Evolutionary conservation across 2,329 filamentous ascomycete genomes (phyloP).

Genomic region (Aspergillus persii): DNA sequence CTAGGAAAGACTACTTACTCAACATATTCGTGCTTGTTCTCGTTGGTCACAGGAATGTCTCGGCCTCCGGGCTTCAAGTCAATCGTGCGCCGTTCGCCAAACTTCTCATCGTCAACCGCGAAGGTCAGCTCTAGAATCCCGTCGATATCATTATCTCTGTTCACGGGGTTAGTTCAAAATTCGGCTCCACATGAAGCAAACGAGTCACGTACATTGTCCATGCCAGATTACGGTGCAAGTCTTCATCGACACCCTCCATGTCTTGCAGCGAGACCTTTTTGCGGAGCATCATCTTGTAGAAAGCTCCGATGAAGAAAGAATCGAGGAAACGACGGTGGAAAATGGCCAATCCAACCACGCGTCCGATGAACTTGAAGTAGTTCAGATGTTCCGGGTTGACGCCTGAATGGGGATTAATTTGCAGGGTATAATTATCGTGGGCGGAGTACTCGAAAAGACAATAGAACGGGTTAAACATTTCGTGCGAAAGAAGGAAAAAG

Average conservation of each 20-base stretch:
- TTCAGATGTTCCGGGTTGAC: constrained; percentile 99
- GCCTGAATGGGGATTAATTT: constrained; percentile 98
- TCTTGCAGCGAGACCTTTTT: constrained; percentile 90
- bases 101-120: constrained; percentile 94
- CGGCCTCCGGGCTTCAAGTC: constrained; percentile 88
- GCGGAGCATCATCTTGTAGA: constrained; percentile 98
- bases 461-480: constrained; percentile 99
- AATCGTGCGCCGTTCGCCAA: constrained; percentile 90
- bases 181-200: background rate
- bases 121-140: constrained; percentile 95
- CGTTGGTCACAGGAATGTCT: constrained; percentile 94
- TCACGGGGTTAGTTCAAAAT: constrained; percentile 18
- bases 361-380: constrained; percentile 99
- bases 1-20: constrained; percentile 57
- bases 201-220: constrained; percentile 72
- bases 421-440: constrained; percentile 99
- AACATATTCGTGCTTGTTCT: constrained; percentile 98
- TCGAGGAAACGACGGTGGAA: constrained; percentile 98
- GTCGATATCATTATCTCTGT: constrained; percentile 86
- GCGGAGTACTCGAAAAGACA: constrained; percentile 99
- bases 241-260: constrained; percentile 98
- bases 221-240: constrained; percentile 92
- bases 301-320: constrained; percentile 97
- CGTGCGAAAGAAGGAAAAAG: constrained; percentile 97
- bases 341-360: constrained; percentile 93